Evolutionary conservation across 2,329 filamentous ascomycete genomes (phyloP), one percentile per base, ranked within the genome.

Genomic region (Neoscytalidium dimidiatum): DNA sequence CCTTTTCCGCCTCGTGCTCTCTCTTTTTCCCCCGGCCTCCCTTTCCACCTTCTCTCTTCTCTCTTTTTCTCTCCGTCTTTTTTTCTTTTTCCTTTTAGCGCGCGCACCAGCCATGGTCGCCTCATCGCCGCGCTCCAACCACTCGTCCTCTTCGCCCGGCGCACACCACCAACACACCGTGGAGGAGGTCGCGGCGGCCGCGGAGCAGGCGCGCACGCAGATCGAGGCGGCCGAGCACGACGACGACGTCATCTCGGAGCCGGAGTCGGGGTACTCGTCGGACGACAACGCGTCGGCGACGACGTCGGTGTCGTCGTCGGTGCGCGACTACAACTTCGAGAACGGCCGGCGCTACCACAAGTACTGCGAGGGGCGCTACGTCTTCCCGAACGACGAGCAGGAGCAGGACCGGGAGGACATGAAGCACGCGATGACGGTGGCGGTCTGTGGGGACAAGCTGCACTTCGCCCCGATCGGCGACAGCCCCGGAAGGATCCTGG

Each of bases 361-460:
- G 68, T 78, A 73, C 68, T 73, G 74, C 64, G 70, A 68, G 23
- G 76, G 76, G 57, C 66, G 71, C 11, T 78, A 51, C 26, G 29
- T 28, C 14, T 70, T 78, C 28, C 75, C 75, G 64, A 78, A 78
- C 68, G 76, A 78, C 71, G 76, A 77, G 63, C 69, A 72, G 46
- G 75, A 78, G 69, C 74, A 76, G 64, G 76, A 78, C 68, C 74
- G 75, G 44, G 72, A 77, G 43, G 76, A 78, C 67, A 72, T 78
- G 19, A 69, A 77, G 57, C 76, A 78, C 69, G 74, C 76, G 70
- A 74, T 78, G 64, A 77, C 73, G 68, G 71, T 73, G 33, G 69
- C 77, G 21, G 70, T 76, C 46, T 71, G 78, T 31, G 70, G 69
- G 56, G 75, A 75, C 31, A 76, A 76, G 62, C 73, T 78, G 26